Evolutionary conservation across 192 early-diverging fungal species (phyloP).

Genomic region (Coemansia sp.): DNA sequence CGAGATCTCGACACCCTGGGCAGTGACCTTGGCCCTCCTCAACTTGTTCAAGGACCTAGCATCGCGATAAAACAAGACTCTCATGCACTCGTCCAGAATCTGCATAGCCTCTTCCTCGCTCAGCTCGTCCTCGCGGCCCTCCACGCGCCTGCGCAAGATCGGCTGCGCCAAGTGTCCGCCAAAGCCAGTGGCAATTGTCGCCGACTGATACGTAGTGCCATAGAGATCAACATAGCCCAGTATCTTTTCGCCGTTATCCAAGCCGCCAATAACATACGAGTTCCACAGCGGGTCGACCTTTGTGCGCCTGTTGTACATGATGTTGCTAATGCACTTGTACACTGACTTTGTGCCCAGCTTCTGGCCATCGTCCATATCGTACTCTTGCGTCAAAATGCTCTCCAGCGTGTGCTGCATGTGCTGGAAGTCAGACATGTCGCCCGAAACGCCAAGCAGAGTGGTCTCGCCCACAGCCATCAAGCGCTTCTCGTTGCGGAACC

Average conservation of each 20-base stretch:
- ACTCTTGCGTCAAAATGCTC: slow-evolving; percentile 80
- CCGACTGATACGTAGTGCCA: slow-evolving; percentile 89
- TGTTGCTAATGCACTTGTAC: slow-evolving; percentile 83
- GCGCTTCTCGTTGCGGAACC: slow-evolving; percentile 87
- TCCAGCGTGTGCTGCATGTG: slow-evolving; percentile 83
- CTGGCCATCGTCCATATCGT: slow-evolving; percentile 87
- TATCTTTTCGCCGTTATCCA: slow-evolving; percentile 74
- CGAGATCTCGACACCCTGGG: slow-evolving; percentile 75
- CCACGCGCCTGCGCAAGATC: slow-evolving; percentile 86
- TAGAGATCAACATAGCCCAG: slow-evolving; percentile 90
- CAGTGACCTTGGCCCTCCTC: slow-evolving; percentile 88
- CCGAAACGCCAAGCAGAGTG: slow-evolving; percentile 88
- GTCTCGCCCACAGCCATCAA: slow-evolving; percentile 74
- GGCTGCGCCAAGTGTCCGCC: slow-evolving; percentile 89
- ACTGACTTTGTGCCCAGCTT: slow-evolving; percentile 79
- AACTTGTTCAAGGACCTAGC: slow-evolving; percentile 91
- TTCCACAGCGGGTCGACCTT: slow-evolving; percentile 97
- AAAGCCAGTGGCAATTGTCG: slow-evolving; percentile 93
- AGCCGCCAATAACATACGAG: slow-evolving; percentile 85
- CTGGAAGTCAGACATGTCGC: slow-evolving; percentile 95
- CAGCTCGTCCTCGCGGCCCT: slow-evolving; percentile 79
- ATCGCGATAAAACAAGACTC: slow-evolving; percentile 94
- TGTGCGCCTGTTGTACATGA: slow-evolving; percentile 89
- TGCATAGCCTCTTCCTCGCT: slow-evolving; percentile 86
- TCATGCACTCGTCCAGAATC: slow-evolving; percentile 85